Conservation (phyloP, 805 yeast genomes). For the Yarrowia sp. region DNA sequence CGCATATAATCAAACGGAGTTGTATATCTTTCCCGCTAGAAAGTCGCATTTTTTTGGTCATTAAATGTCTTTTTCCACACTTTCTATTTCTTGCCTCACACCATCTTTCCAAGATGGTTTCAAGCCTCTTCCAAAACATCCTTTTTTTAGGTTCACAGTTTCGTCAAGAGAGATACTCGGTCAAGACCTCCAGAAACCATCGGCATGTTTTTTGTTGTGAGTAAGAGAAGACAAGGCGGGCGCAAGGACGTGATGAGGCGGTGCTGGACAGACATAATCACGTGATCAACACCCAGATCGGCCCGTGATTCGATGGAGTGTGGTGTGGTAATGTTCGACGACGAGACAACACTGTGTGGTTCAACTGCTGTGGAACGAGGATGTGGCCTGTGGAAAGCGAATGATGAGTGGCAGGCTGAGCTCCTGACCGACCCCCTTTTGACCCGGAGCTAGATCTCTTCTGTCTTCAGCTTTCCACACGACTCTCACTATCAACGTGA, state of each 20-base stretch:
- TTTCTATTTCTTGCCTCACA: no score
- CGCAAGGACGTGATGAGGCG: neutral
- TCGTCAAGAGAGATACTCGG: constrained; percentile 23
- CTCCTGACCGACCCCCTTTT: no score
- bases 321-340: neutral
- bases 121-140: constrained; percentile 13
- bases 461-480: no score
- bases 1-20: no score
- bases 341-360: neutral
- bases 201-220: constrained; percentile 25
- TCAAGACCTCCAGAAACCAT: constrained; percentile 11
- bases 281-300: neutral
- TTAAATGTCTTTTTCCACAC: no score
- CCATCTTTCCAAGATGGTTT: neutral
- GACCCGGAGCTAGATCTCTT: no score
- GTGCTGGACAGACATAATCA: neutral
- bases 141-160: constrained; percentile 3
- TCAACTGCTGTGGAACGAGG: no score
- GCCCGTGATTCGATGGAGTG: neutral
- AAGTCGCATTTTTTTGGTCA: no score
- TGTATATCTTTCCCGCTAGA: no score
- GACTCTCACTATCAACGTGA: no score
- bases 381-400: no score
- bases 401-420: no score
- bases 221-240: neutral